Base-by-base conservation (phyloP, 176 grass and related monocot species). In the Oryza officinalis region DNA sequence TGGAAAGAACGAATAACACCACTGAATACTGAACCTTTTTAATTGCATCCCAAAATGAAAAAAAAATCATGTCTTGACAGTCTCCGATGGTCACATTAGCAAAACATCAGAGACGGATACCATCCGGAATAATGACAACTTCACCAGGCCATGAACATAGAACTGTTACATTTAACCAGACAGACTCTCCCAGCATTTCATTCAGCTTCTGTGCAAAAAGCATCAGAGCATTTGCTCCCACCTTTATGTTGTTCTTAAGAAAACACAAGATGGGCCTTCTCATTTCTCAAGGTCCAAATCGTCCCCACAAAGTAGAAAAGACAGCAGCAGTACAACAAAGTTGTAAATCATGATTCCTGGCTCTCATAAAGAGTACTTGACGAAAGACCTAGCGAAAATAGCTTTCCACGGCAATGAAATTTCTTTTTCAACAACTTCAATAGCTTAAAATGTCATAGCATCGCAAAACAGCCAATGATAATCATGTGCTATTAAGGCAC, bases 371-470 rank as follows among this genome's bases (percentile, higher is more conserved):
- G 20, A 60, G 54, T n/a, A 23, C 7, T 60, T 23, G 18, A 23
- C 9, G 22, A 10, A 23, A 60, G 1, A 0, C 20, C 22, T 6
- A 60, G 57, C n/a, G 57, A n/a, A 59, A n/a, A 61, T 25, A 61
- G 57, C 1, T 26, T 32, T 44, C 2, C 15, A 2, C 14, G 8
- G 32, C 64, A 8, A 71, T 3, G 23, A 69, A 38, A 33, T 20
- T 35, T 13, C 27, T 61, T 4, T 27, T 18, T 73, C 10, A 63
- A 72, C 27, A 69, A 69, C 15, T 8, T 3, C 65, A 74, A 50
- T 28, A 8, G n/a, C 69, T 75, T 63, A 45, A 46, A 83, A 70
- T 75, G 18, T 65, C 57, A 63, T n/a, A 80, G 40, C 50, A 75
- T n/a, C 3, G 4, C 18, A 25, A 80, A 22, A 57, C 63, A 38